Evolutionary conservation across 139 green algal genomes (phyloP), one percentile per base, ranked within the genome.

Genomic region (Chlamydomonas applanata): DNA sequence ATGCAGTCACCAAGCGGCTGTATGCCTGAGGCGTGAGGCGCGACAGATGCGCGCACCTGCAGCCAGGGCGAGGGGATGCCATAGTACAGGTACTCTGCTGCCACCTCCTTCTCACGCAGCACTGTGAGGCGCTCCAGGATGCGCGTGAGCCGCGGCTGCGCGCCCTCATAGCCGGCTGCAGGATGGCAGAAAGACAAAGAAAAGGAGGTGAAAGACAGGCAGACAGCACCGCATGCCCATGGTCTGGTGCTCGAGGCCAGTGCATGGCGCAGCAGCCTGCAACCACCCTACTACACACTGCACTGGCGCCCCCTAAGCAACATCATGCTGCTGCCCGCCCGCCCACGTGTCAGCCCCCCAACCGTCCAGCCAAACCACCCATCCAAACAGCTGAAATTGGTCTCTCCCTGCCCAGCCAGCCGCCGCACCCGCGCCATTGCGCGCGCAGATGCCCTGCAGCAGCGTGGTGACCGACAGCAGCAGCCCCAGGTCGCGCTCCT

Each of bases 61-160:
- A 99, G 88, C 96, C 96, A 99, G n/a, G 96, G 96, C 14, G 90
- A 97, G 22, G 94, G 90, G 24, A 99, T 96, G 69, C 93, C 94
- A 68, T 99, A 99, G 90, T 99, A 99, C 24, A 93, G 94, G 86
- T 98, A 99, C 79, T 99, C 95, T 52, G 91, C 82, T 4, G 79
- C 77, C 4, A 99, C 85, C n/a, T 97, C 66, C 53, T 45, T 54
- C 46, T 78, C 92, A 0, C 83, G 81, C 59, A 87, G 75, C 5
- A 73, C 56, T 29, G 88, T 84, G 36, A 98, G 72, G 0, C 95
- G 85, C 71, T 97, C 89, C 79, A 99, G 78, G 33, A 98, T 69
- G 2, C 69, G 71, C 45, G 97, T 85, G n/a, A 98, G 74, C 64
- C 89, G 89, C 4, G 85, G 81, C 54, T 97, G 83, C 76, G 90